phyloP scores from a whole-genome alignment of 371 early-diverging fungal species.

The Circinella umbellata region DNA sequence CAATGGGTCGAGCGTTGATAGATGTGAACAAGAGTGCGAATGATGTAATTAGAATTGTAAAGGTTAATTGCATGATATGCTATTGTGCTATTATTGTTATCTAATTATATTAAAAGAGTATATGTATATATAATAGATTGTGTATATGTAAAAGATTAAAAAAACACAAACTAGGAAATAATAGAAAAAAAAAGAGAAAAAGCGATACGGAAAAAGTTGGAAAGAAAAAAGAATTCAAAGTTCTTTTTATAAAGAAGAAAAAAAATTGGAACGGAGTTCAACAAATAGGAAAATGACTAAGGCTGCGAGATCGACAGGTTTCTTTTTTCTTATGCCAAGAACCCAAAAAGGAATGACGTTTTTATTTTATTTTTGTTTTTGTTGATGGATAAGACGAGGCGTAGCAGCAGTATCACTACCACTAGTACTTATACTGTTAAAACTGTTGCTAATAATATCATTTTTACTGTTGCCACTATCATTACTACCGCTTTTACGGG shows the following conservation, averaged over 20 bases:
- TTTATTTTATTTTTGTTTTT: slow-evolving; percentile 7
- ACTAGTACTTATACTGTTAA: slow-evolving; percentile 4
- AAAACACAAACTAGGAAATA: not conserved
- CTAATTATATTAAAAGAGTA: too few species aligned
- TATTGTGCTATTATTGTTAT: too few species aligned
- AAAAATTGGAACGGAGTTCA: not conserved
- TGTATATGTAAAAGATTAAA: not conserved
- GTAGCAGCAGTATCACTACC: slow-evolving; percentile 6
- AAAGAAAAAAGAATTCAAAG: not conserved
- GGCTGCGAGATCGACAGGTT: slow-evolving; percentile 10
- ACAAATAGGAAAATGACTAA: not conserved
- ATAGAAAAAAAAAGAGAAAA: slow-evolving; percentile 1
- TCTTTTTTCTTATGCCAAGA: not conserved
- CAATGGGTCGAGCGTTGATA: not conserved
- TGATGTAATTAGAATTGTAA: not conserved
- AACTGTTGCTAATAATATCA: slow-evolving; percentile 1
- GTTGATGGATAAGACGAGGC: slow-evolving; percentile 9
- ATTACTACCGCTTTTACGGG: not conserved
- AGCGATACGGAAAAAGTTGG: slow-evolving; percentile 9
- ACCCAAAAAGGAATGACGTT: slow-evolving; percentile 10
- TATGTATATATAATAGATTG: too few species aligned
- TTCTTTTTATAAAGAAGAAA: slow-evolving; percentile 2
- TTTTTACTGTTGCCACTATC: not conserved
- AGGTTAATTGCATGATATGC: not conserved
- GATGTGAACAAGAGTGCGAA: not conserved